Base-by-base conservation (phyloP, 257 asterid species). In the Solanum sitiens region DNA sequence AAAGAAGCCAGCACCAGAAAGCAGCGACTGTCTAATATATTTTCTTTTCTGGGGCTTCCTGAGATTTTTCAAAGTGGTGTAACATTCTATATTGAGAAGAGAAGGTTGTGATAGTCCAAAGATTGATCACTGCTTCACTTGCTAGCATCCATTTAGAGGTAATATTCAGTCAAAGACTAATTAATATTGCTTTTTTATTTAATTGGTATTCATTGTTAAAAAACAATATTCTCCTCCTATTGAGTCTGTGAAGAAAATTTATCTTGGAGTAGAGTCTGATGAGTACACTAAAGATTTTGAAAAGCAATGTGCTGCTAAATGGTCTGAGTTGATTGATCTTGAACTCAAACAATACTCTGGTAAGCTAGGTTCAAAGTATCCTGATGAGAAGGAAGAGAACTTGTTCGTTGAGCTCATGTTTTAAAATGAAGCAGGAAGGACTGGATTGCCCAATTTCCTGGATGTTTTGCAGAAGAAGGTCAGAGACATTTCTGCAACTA, bases 241-340 rank as follows among this genome's bases (percentile, higher is more conserved):
- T 35, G 88, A 91, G 8, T 88, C 91, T 1, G 25, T 92, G 86
- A 89, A 74, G 86, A 87, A 89, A 30, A 53, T 56, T 12, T 32
- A 91, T 1, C 11, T 92, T 45, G n/a, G 56, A 40, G 92, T 90
- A 1, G 92, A 83, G 70, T 86, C 88, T 30, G 92, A 89, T 20
- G 94, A 89, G 85, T 89, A 82, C 33, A 89, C 92, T 0, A 90
- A 90, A 68, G 92, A 32, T 13, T 7, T 32, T 13, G 89, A 80
- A 14, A 89, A 74, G 92, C 93, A 91, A 9, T 89, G 87, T 42
- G 89, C 91, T 1, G 92, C 92, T 4, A 47, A 90, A 25, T 16
- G 89, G 50, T 74, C 87, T 5, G 94, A 89, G 42, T 88, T 91
- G 92, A 25, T 35, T 20, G 27, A 73, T 35, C 47, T 35, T 73